Percentiles rank a stretch among this genome's conserved stretches.
Evolutionary conservation across 78 protist species (phyloP).

Genomic region (Anaeramoeba flamelloides): DNA sequence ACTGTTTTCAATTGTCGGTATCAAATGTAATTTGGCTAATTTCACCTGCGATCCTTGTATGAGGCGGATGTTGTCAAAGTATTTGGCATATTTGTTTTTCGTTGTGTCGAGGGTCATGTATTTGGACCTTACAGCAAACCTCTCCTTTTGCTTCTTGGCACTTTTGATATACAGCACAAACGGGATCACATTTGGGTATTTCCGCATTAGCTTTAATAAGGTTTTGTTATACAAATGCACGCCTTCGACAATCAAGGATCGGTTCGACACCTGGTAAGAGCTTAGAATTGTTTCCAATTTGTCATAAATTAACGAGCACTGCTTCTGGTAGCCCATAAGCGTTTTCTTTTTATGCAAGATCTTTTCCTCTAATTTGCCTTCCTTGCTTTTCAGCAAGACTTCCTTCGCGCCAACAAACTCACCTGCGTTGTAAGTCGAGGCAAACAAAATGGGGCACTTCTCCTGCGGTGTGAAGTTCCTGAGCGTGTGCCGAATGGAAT

Average conservation of each 20-base stretch:
- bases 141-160: conserved; percentile 10
- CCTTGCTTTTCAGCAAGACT: background rate
- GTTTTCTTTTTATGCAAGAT: no score
- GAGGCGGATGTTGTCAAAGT: conserved; percentile 19
- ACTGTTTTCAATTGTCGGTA: no score
- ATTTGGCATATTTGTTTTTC: conserved; percentile 4
- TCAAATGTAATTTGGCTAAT: no score
- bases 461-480: conserved; percentile 12
- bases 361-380: no score
- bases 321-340: background rate
- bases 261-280: background rate
- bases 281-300: background rate
- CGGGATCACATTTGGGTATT: conserved; percentile 44
- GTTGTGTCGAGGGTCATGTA: conserved; percentile 33
- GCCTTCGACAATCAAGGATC: background rate
- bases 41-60: no score
- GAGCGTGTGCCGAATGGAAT: conserved; percentile 36
- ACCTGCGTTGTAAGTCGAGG: conserved; percentile 17
- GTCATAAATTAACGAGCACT: background rate
- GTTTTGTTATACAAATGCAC: conserved; percentile 18
- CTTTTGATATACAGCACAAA: conserved; percentile 39
- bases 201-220: conserved; percentile 23
- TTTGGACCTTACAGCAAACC: conserved; percentile 24
- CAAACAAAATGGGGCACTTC: conserved; percentile 2
- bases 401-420: background rate